These are phyloP conservation scores for Cryptosporidium ubiquitum DNA, from an alignment of 169 alveolate species.

Conservation along the genomic window DNA sequence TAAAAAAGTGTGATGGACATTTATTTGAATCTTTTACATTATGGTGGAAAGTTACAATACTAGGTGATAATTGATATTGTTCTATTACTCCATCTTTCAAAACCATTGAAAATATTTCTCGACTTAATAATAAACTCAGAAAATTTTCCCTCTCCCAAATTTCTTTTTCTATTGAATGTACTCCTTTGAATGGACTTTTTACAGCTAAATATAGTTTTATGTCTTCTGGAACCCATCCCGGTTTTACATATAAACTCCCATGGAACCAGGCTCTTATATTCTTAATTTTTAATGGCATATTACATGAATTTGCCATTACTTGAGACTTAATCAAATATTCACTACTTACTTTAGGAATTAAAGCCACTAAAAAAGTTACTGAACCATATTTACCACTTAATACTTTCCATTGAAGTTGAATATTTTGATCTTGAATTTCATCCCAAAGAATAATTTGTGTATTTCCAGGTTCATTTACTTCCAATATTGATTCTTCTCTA, in stretches of 20 bases:
- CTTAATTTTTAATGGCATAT: constrained; percentile 20
- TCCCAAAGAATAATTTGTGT: background rate
- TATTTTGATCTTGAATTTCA: background rate
- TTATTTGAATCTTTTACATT: background rate
- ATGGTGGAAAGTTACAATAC: constrained; percentile 17
- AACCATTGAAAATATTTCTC: constrained; percentile 21
- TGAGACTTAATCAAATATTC: constrained; percentile 39
- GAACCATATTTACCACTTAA: constrained; percentile 68
- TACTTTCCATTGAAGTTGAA: constrained; percentile 28
- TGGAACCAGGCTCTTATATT: constrained; percentile 59
- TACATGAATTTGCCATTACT: background rate
- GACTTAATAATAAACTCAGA: constrained; percentile 15
- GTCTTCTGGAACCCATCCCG: constrained; percentile 55
- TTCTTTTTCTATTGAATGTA: constrained; percentile 30
- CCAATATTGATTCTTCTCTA: background rate
- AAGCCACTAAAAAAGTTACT: constrained; percentile 33
- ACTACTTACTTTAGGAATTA: background rate
- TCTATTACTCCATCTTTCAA: background rate
- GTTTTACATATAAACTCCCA: background rate
- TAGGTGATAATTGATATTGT: constrained; percentile 47
- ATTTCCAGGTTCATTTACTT: background rate
- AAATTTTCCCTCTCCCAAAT: constrained; percentile 62
- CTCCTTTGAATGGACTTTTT: constrained; percentile 64
- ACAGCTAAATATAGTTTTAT: constrained; percentile 1
- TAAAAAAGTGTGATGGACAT: constrained; percentile 10